Base-by-base conservation (phyloP, 495 filamentous ascomycete genomes). In the Neurospora tetraspora region DNA sequence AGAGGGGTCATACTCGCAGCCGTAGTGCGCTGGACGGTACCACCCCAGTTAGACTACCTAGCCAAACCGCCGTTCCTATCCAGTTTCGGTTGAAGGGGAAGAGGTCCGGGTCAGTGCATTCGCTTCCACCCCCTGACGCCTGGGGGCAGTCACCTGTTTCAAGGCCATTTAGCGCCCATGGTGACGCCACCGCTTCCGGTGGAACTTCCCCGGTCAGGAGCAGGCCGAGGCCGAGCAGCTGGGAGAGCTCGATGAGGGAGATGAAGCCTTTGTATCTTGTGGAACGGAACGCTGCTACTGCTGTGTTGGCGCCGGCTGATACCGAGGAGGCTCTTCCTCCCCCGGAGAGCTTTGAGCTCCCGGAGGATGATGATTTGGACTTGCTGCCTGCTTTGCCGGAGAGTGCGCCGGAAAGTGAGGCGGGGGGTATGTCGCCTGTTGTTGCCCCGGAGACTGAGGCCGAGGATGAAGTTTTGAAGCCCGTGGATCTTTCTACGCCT, bases 21-120 rank as follows among this genome's bases (percentile, higher is more conserved):
- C 81, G 81, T 38, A 82, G 79, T 74, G 72, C 74, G 9, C 53
- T 77, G 20, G 84, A 85, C 1, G 53, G 53, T 1, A 71, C 82
- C 82, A 0, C 86, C 86, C 42, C 84, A 75, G 45, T 75, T 14
- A 34, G 53, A 65, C 27, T 82, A 1, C 86, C 85, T 34, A 87
- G 85, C 70, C 83, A 86, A 39, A 87, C 86, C 39, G 84, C 87
- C 9, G 82, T 88, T 23, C 86, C 86, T 20, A 76, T 87, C 38
- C 78, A 82, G 71, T 86, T 88, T 53, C 80, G 81, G 7, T 75
- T 86, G 23, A 82, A 81, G 16, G 81, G 84, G 31, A 80, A 80
- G 70, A 39, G 47, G 16, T 84, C 83, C 70, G 80, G 76, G 4
- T 84, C 23, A 81, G 87, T 0, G 77, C 47, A n/a, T 38, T 76